Evolutionary conservation across 108 stramenopile species (phyloP).

Genomic region (Craspedostauros australis): DNA sequence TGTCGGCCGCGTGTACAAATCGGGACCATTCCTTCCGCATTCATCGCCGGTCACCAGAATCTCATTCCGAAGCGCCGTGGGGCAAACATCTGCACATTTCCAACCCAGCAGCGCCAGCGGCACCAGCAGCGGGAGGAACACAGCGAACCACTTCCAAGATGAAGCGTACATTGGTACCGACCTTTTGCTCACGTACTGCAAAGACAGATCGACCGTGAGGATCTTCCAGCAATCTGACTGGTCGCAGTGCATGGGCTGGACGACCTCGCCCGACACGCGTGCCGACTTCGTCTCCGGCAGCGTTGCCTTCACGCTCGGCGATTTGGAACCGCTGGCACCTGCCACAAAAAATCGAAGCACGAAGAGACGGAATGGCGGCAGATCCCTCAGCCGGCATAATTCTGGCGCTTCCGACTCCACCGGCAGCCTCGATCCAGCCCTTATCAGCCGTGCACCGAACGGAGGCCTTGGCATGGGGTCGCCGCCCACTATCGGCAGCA

Average conservation of each 20-base stretch:
- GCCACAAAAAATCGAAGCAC: slow-evolving; percentile 16
- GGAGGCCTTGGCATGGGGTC: slow-evolving; percentile 13
- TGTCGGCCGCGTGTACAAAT: slow-evolving; percentile 64
- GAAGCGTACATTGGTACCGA: slow-evolving; percentile 60
- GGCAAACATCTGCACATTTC: slow-evolving; percentile 40
- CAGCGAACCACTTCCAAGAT: slow-evolving; percentile 19
- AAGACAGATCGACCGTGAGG: slow-evolving; percentile 41
- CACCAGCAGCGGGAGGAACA: slow-evolving; percentile 15
- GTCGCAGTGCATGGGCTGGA: slow-evolving; percentile 76
- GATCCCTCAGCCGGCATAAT: slow-evolving; percentile 7
- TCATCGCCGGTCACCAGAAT: slow-evolving; percentile 60
- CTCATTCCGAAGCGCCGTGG: slow-evolving; percentile 69
- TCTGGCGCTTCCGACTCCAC: slow-evolving; percentile 9
- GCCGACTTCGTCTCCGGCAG: slow-evolving; percentile 80
- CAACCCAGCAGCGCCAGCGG: slow-evolving; percentile 1
- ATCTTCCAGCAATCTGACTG: slow-evolving; percentile 76
- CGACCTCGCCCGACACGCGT: slow-evolving; percentile 51
- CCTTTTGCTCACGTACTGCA: slow-evolving; percentile 69
- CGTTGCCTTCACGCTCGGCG: slow-evolving; percentile 72
- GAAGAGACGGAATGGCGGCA: slow-evolving; percentile 20
- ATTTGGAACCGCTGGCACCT: too few species aligned
- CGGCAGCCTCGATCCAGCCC: background rate
- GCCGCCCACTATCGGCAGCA: slow-evolving; percentile 21
- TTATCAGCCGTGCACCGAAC: background rate
- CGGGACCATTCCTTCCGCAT: slow-evolving; percentile 73